Conservation (phyloP, 495 filamentous ascomycete genomes). For the Aspergillus avenaceus region DNA sequence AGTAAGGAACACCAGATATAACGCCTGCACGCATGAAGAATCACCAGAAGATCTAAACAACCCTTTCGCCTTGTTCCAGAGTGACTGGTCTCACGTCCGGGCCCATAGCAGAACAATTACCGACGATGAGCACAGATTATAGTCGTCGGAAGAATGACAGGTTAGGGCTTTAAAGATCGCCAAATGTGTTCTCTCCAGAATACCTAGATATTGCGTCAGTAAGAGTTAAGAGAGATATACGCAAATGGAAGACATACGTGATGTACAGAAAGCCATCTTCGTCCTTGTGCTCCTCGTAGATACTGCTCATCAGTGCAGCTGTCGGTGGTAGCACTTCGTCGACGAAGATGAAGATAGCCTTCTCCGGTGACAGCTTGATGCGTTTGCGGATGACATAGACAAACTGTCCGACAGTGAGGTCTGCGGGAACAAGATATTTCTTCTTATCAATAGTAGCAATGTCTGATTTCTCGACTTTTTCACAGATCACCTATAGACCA, state of each 20-base stretch:
- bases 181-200: conserved; percentile 99
- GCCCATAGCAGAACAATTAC: conserved; percentile 5
- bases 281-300: conserved; percentile 98
- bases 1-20: conserved; percentile 16
- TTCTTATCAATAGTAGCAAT: conserved; percentile 99
- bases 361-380: conserved; percentile 99
- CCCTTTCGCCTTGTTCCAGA: conserved; percentile 10
- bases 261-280: conserved; percentile 57
- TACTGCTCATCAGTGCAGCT: conserved; percentile 96
- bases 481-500: conserved; percentile 82
- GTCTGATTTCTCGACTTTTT: conserved; percentile 98
- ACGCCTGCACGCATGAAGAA: conserved; percentile 21
- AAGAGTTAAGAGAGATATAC: background rate
- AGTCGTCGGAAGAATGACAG: conserved; percentile 11
- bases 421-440: conserved; percentile 97
- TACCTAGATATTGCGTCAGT: conserved; percentile 59
- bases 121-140: conserved; percentile 12
- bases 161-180: conserved; percentile 44
- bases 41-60: conserved; percentile 14
- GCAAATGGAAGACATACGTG: conserved; percentile 37
- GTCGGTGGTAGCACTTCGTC: conserved; percentile 97
- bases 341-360: conserved; percentile 99
- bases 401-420: conserved; percentile 98
- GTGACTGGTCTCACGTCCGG: conserved; percentile 5
- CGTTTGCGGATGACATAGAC: conserved; percentile 99